Evolutionary conservation across 2,329 filamentous ascomycete genomes (phyloP).

Genomic region (Colletotrichum cuscutae): DNA sequence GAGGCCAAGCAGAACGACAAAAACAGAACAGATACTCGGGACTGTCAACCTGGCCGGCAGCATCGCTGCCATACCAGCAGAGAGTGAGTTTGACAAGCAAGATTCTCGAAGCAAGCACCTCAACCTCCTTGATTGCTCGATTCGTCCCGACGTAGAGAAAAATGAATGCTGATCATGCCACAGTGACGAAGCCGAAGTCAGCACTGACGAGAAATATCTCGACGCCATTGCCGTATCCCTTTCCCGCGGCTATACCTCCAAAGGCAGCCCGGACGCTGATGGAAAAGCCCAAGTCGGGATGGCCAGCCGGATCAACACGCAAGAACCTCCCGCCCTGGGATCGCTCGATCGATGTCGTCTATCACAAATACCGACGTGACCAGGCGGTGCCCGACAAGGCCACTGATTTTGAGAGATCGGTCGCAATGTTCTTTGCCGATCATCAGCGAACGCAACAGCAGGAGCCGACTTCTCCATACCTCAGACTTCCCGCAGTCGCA

Average conservation of each 20-base stretch:
- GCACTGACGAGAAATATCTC: constrained; percentile 48
- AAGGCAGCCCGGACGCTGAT: constrained; percentile 24
- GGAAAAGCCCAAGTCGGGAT: constrained; percentile 38
- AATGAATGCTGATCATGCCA: neutral
- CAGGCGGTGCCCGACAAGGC: neutral
- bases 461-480: constrained; percentile 31
- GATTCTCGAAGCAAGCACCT: neutral
- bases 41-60: neutral
- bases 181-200: constrained; percentile 3
- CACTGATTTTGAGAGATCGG: constrained; percentile 33
- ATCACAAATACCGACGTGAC: constrained; percentile 38
- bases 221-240: constrained; percentile 49
- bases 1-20: neutral
- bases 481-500: constrained; percentile 40
- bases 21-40: neutral
- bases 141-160: neutral
- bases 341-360: constrained; percentile 48
- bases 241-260: constrained; percentile 40
- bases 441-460: constrained; percentile 23
- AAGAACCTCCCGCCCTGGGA: constrained; percentile 46
- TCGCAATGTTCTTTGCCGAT: constrained; percentile 39
- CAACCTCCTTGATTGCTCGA: neutral
- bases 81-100: neutral
- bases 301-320: constrained; percentile 39
- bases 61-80: neutral